Base-by-base conservation (phyloP, 2,329 filamentous ascomycete species). In the Colletotrichum noveboracense region DNA sequence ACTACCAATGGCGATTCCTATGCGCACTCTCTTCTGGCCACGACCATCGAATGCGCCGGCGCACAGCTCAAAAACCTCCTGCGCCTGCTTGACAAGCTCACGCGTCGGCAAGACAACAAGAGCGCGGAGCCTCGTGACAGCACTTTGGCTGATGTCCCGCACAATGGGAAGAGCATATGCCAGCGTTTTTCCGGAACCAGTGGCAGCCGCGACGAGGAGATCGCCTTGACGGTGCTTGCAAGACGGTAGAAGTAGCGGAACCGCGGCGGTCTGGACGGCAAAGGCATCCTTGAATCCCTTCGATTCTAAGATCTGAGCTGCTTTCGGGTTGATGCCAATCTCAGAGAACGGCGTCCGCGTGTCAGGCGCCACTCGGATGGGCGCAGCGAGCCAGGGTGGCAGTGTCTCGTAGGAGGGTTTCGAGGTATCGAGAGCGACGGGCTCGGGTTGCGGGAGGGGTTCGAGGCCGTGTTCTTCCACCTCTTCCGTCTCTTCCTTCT, bases 111-210 rank as follows among this genome's bases (percentile, higher is more conserved):
- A 92, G 2, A 99, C 93, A 62, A 99, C 92, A 1, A 99, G 84
- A 1, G 93, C 96, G 52, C 94, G 91, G 10, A 99, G 86, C 71
- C 91, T 91, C 1, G 94, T 94, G 13, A 92, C 89, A 26, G 86
- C 86, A 16, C 90, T 89, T 36, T 90, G 88, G 78, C 93, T 93
- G 65, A 99, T 87, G 66, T 94, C 93, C 61, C 95, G 92, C 6
- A 98, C 90, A 74, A 99, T 92, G 0, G 97, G 97, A 4, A 99
- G 87, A 1, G 96, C 91, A 81, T 99, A 99, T 1, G 96, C 94
- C 18, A 99, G 85, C 0, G 97, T 99, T 83, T 99, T 99, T 72
- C 97, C 97, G 1, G 97, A 98, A 10, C 97, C 97, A 0, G 97
- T 99, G 2, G 96, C 94, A 0, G 97, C 97, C 9, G 96, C 97